These are phyloP conservation scores for Geotrichum candidum DNA, from an alignment of 1,139 yeast genomes.

Conservation along the genomic window DNA sequence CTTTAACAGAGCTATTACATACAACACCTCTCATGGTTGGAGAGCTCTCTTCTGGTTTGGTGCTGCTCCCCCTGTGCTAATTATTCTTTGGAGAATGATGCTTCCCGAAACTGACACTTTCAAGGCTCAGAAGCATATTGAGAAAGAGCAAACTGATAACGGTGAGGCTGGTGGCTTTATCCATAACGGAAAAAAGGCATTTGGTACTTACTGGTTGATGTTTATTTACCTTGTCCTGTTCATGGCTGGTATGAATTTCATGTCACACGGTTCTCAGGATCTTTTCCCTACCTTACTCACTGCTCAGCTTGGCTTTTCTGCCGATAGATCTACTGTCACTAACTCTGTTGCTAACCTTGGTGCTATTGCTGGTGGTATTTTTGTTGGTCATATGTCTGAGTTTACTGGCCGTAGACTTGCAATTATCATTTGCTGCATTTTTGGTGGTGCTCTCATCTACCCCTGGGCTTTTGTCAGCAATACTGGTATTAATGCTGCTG, in stretches of 20 bases:
- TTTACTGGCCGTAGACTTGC: slow-evolving; percentile 57
- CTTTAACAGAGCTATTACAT: slow-evolving; percentile 51
- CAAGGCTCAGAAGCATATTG: slow-evolving; percentile 31
- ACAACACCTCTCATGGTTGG: slow-evolving; percentile 55
- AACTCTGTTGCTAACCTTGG: slow-evolving; percentile 67
- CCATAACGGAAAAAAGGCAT: slow-evolving; percentile 28
- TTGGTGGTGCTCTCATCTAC: slow-evolving; percentile 62
- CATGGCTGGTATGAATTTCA: slow-evolving; percentile 62
- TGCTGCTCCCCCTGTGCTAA: slow-evolving; percentile 59
- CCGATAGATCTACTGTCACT: slow-evolving; percentile 55
- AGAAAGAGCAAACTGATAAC: slow-evolving; percentile 46
- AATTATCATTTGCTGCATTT: slow-evolving; percentile 52
- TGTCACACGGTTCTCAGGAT: slow-evolving; percentile 72
- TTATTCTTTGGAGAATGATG: slow-evolving; percentile 48
- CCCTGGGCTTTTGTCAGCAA: slow-evolving; percentile 64
- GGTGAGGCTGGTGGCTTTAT: slow-evolving; percentile 36
- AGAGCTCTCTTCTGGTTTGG: slow-evolving; percentile 76
- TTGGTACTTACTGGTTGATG: slow-evolving; percentile 37
- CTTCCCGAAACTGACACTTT: slow-evolving; percentile 62
- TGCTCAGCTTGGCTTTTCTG: slow-evolving; percentile 47
- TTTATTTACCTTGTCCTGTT: slow-evolving; percentile 48
- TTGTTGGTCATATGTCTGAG: slow-evolving; percentile 56
- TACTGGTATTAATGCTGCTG: slow-evolving; percentile 66
- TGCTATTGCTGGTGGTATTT: slow-evolving; percentile 59
- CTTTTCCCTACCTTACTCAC: slow-evolving; percentile 60